Evolutionary conservation across 805 yeast species (phyloP), one percentile per base, ranked within the genome.

Genomic region (Metschnikowia peoriensis): DNA sequence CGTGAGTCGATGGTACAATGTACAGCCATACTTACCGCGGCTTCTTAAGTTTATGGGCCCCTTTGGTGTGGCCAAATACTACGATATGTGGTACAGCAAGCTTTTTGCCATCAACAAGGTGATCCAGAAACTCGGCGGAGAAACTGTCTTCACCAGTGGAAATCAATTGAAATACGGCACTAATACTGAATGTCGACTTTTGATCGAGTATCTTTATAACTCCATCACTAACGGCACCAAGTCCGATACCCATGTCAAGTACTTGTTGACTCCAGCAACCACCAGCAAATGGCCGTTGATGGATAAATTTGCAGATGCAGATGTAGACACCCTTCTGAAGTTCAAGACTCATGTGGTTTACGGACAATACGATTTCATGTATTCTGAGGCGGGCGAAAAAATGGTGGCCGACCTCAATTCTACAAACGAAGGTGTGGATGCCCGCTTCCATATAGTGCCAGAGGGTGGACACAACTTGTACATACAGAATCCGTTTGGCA

Each of bases 361-460:
- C 65, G 96, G 94, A 0, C 80, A 84, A 56, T 81, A 75, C 56
- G 96, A 88, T 63, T 88, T 88, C 76, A 88, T 87, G 94, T 78
- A 83, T 61, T 66, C 76, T 1, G 75, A 72, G 40, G 86, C 86
- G 0, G 87, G 87, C 6, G 50, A 57, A 17, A 68, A 64, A 42
- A 56, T 75, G 48, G 67, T 63, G n/a, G 54, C 61, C 1, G 46
- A 57, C 11, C 52, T 72, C 34, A 64, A 65, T 38, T 43, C 35
- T 4, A 32, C 17, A 15, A 50, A 45, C 4, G 44, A 46, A 2
- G 14, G 15, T 9, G 38, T 22, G 17, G 43, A 28, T 5, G 58
- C 61, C 4, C 41, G 41, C 7, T 60, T 47, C 47, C 61, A 60
- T 34, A 48, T 41, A n/a, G 61, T 50, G 15, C 47, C 63, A 2